Conservation (phyloP, 139 green algal species). For the Chlamydomonas sp. region DNA sequence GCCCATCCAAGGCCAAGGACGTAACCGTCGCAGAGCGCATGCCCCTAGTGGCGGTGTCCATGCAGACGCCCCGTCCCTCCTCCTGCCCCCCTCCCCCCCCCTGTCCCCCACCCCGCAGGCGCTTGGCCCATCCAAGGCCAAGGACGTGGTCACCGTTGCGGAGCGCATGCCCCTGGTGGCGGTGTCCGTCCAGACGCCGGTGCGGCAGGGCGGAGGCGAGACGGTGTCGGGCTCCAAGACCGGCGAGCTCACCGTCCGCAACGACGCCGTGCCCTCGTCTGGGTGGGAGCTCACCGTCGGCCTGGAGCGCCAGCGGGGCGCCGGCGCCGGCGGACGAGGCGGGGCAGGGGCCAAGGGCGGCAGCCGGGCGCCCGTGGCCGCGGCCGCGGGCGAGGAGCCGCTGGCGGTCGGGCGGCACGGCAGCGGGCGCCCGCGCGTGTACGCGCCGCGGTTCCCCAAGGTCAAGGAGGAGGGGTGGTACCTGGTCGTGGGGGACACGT, state of each 20-base stretch:
- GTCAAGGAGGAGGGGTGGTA: conserved; percentile 96
- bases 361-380: too few species aligned
- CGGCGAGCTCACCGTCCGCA: too few species aligned
- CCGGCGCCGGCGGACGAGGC: too few species aligned
- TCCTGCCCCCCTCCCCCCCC: too few species aligned
- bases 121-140: background rate
- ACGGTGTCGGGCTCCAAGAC: too few species aligned
- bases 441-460: conserved; percentile 78
- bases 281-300: background rate
- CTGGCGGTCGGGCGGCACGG: conserved; percentile 8
- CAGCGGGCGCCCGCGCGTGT: conserved; percentile 40
- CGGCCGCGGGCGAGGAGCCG: conserved; percentile 10
- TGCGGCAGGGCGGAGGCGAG: too few species aligned
- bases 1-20: too few species aligned
- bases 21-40: too few species aligned
- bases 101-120: too few species aligned
- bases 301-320: background rate
- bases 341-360: too few species aligned
- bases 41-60: conserved; percentile 21
- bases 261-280: too few species aligned
- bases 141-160: background rate
- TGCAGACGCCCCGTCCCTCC: background rate
- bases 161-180: conserved; percentile 1
- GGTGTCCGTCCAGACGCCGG: too few species aligned
- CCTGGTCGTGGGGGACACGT: conserved; percentile 62